phyloP scores from a whole-genome alignment of 1,139 yeast species.

The Zygoascus meyerae region DNA sequence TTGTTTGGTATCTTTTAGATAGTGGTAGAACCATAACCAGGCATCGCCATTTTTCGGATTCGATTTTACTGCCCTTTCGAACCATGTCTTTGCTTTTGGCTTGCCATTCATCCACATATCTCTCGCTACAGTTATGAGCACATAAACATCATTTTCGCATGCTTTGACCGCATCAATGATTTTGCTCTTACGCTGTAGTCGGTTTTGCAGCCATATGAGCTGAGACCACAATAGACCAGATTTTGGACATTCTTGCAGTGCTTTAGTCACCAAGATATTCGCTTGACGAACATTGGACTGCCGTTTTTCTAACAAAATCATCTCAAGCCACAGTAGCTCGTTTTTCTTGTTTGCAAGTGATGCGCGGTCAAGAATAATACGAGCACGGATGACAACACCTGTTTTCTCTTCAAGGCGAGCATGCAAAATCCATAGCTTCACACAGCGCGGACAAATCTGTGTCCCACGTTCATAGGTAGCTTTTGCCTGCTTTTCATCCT shows the following conservation, averaged over 20 bases:
- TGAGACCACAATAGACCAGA: slow-evolving; percentile 62
- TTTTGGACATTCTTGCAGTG: slow-evolving; percentile 53
- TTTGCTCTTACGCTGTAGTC: slow-evolving; percentile 52
- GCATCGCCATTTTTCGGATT: slow-evolving; percentile 62
- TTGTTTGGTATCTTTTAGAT: slow-evolving; percentile 20
- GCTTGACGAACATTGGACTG: slow-evolving; percentile 50
- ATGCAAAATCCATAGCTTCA: slow-evolving; percentile 52
- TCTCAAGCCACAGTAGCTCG: slow-evolving; percentile 53
- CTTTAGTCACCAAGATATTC: slow-evolving; percentile 50
- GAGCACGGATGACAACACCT: slow-evolving; percentile 51
- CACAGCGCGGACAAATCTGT: slow-evolving; percentile 40
- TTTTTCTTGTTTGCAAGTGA: slow-evolving; percentile 46
- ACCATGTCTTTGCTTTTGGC: slow-evolving; percentile 66
- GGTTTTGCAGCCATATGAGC: slow-evolving; percentile 45
- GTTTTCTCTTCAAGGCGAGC: slow-evolving; percentile 44
- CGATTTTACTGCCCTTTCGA: slow-evolving; percentile 58
- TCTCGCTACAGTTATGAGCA: slow-evolving; percentile 60
- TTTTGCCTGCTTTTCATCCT: slow-evolving; percentile 40
- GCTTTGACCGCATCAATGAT: slow-evolving; percentile 67
- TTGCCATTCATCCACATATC: slow-evolving; percentile 69
- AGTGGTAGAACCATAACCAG: slow-evolving; percentile 66
- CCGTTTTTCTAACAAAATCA: slow-evolving; percentile 53
- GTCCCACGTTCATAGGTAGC: slow-evolving; percentile 48
- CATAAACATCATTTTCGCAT: slow-evolving; percentile 55
- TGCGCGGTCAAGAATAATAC: slow-evolving; percentile 70